Conservation (phyloP, 192 early-diverging fungal species). For the Obelidium mucronatum region DNA sequence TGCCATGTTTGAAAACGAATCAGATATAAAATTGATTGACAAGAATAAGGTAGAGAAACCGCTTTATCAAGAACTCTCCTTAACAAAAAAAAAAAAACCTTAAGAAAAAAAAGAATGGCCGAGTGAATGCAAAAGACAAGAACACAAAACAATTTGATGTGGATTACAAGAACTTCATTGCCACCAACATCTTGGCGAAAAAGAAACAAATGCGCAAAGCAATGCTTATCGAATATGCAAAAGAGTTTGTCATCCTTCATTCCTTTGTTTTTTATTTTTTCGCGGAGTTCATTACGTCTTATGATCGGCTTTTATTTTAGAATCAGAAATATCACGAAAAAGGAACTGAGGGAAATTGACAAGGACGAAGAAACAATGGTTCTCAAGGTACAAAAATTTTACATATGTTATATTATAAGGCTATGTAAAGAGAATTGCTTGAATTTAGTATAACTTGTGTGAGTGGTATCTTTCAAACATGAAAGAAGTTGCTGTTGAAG, state of each 20-base stretch:
- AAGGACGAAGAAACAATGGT: conserved; percentile 34
- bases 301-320: neutral
- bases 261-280: neutral
- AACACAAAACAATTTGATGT: conserved; percentile 45
- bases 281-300: no score
- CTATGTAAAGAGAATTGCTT: no score
- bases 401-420: neutral
- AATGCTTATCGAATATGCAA: conserved; percentile 53
- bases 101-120: conserved; percentile 14
- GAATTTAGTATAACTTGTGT: conserved; percentile 47
- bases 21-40: conserved; percentile 35
- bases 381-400: conserved; percentile 25
- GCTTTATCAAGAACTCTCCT: no score
- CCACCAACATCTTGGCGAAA: conserved; percentile 45
- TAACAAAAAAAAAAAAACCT: no score
- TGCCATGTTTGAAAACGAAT: conserved; percentile 47
- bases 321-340: conserved; percentile 28
- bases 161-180: conserved; percentile 49
- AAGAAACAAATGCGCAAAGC: conserved; percentile 59
- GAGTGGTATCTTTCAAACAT: conserved; percentile 61
- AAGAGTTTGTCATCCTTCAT: conserved; percentile 39
- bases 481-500: conserved; percentile 51
- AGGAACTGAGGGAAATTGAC: conserved; percentile 40
- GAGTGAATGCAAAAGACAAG: conserved; percentile 14
- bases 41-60: conserved; percentile 31